Base-by-base conservation (phyloP, 495 filamentous ascomycete species). In the Rhizodiscina lignyota region DNA sequence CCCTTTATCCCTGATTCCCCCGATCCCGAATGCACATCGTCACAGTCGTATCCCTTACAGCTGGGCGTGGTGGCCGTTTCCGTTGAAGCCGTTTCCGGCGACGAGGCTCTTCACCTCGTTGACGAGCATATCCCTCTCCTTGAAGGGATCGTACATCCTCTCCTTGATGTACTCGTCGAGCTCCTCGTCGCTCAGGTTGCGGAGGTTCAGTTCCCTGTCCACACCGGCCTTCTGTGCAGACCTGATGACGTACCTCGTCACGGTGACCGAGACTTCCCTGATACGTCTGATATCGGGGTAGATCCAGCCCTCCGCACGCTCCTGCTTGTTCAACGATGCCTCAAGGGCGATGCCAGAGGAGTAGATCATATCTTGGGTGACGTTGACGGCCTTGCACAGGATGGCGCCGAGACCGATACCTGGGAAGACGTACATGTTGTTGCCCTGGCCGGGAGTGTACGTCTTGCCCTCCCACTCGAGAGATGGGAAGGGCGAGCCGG, bases 381-480 rank as follows among this genome's bases (percentile, higher is more conserved):
- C 72, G 46, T 74, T 74, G 50, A 78, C 77, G 29, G 83, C 68
- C 64, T 93, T 87, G 63, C 74, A 77, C 26, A 97, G 76, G 50
- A 97, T 94, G 40, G 87, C 83, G 38, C 85, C 89, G 21, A 96
- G 73, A 23, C 89, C 89, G 41, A 97, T 85, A 50, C 89, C 89
- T 2, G 89, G 89, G 74, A 97, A 97, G 32, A 97, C 84, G 47
- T 94, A 97, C 63, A 81, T 79, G 62, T 91, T 91, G 67, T 79
- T 80, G 32, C 68, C 89, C 64, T 97, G 89, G 57, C 91, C 91
- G 15, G 89, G 83, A 54, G 79, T 74, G 61, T 86, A 75, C 30
- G 67, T 67, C 47, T 77, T 67, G 36, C 78, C 72, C 21, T 68
- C 63, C 29, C 69, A 72, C 32, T 70, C 66, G 41, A 77, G 64